A percentile compares a stretch with the other conserved stretches of the same genome.
Conservation (phyloP, 805 yeast species). For the Wickerhamiella australiensis region DNA sequence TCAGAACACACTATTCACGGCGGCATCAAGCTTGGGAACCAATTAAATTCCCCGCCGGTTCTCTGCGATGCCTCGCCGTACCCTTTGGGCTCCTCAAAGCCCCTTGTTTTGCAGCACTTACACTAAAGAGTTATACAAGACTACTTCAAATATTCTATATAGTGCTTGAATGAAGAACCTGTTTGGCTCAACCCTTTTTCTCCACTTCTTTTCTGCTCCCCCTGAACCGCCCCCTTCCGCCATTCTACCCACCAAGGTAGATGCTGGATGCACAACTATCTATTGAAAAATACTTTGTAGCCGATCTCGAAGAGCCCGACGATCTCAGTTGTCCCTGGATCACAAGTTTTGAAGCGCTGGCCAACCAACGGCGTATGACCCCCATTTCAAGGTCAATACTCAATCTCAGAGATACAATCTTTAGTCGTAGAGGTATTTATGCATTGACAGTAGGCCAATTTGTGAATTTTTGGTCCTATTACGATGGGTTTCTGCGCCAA, state of each 20-base stretch:
- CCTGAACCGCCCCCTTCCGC: neutral
- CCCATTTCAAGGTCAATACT: neutral
- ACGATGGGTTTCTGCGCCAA: constrained; percentile 7
- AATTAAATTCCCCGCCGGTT: too few species aligned
- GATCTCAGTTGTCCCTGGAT: neutral
- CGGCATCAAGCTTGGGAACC: too few species aligned
- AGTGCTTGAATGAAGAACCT: too few species aligned
- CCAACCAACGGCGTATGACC: constrained; percentile 6
- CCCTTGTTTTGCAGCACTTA: too few species aligned
- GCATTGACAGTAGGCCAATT: constrained; percentile 3
- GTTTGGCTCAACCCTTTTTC: too few species aligned
- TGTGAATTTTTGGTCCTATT: constrained; percentile 5
- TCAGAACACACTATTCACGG: too few species aligned
- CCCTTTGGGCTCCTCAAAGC: too few species aligned
- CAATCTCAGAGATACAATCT: neutral
- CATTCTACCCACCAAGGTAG: neutral
- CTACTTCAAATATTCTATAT: too few species aligned
- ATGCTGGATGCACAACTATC: neutral
- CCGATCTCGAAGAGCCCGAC: neutral
- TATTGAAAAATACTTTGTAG: neutral
- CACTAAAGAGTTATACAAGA: too few species aligned
- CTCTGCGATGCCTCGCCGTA: too few species aligned
- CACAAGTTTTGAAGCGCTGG: neutral
- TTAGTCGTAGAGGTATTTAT: neutral
- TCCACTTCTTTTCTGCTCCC: too few species aligned